These are phyloP conservation scores for Hymenochaete sp. DNA, from an alignment of 1,284 basidiomycete genomes.

Conservation along the genomic window DNA sequence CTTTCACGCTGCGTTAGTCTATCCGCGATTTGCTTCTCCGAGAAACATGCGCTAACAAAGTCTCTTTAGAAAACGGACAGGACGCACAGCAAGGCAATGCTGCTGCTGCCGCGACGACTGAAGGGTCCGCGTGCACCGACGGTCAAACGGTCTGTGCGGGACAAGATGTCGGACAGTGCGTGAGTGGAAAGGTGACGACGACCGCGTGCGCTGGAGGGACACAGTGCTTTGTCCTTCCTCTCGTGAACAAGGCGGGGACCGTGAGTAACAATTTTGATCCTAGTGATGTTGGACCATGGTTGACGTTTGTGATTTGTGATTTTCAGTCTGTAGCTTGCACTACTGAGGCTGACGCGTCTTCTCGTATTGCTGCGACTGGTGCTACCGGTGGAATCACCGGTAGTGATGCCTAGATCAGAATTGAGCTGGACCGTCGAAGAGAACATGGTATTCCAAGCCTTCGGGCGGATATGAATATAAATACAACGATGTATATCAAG, in stretches of 20 bases:
- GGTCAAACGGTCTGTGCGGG: slow-evolving; percentile 34
- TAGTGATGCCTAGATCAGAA: too few species aligned
- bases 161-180: slow-evolving; percentile 35
- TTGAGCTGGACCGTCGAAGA: too few species aligned
- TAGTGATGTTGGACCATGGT: neutral
- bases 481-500: too few species aligned
- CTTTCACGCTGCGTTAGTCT: slow-evolving; percentile 17
- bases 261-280: slow-evolving; percentile 2
- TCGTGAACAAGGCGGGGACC: slow-evolving; percentile 49
- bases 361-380: slow-evolving; percentile 46
- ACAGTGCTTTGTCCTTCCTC: slow-evolving; percentile 47
- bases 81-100: slow-evolving; percentile 45
- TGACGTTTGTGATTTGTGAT: neutral
- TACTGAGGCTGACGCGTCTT: slow-evolving; percentile 38
- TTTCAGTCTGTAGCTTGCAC: slow-evolving; percentile 41
- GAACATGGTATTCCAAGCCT: too few species aligned
- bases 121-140: slow-evolving; percentile 35
- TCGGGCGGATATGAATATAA: too few species aligned
- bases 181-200: slow-evolving; percentile 34
- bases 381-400: slow-evolving; percentile 34
- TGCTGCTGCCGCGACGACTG: slow-evolving; percentile 36
- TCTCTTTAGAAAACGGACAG: slow-evolving; percentile 33
- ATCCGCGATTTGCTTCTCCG: neutral
- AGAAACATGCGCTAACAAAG: slow-evolving; percentile 3
- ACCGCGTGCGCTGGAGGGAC: slow-evolving; percentile 34